Evolutionary conservation across 2,329 filamentous ascomycete species (phyloP), one percentile per base, ranked within the genome.

Genomic region (Microthyrium microscopicum): DNA sequence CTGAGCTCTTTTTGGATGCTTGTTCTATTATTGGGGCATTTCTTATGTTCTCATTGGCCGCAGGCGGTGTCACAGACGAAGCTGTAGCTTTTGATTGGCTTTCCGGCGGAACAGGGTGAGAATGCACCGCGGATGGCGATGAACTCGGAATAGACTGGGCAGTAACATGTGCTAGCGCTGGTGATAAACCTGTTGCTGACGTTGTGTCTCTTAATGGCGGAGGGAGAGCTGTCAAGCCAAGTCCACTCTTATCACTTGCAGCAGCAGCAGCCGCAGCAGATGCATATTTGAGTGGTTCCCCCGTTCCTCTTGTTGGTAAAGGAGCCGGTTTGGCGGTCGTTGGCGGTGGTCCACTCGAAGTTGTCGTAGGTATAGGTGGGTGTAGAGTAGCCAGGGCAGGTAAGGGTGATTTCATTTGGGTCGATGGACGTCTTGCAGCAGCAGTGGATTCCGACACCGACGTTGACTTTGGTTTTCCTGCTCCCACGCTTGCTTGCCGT

Each of bases 261-360:
- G 89, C 87, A 0, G 87, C 89, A 0, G 89, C 89, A 0, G 89
- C 89, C 0, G 89, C 89, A 0, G 89, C 89, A 24, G 89, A 95
- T 28, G 89, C 89, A 52, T 98, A 98, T 57, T 95, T 95, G 43
- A 98, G 64, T 2, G 80, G 82, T 53, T 95, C 87, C 30, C 84
- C 84, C 4, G 83, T 79, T 5, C 81, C 75, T 52, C 87, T 73
- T 38, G 80, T 74, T 1, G 89, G 89, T 46, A 85, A 59, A 13
- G 83, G 76, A 13, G 89, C 89, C 9, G 89, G 87, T 61, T 95
- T 98, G 87, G 95, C 95, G 34, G 66, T 61, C 34, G 64, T 65
- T 34, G 64, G 65, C 37, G 67, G 59, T 32, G 66, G 57, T 49
- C 68, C 68, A 50, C 68, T 79, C 44, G 69, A 66, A 37, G 68